These are phyloP conservation scores for Fusarium mangiferae DNA, from an alignment of 2,329 filamentous ascomycete genomes.

Conservation along the genomic window DNA sequence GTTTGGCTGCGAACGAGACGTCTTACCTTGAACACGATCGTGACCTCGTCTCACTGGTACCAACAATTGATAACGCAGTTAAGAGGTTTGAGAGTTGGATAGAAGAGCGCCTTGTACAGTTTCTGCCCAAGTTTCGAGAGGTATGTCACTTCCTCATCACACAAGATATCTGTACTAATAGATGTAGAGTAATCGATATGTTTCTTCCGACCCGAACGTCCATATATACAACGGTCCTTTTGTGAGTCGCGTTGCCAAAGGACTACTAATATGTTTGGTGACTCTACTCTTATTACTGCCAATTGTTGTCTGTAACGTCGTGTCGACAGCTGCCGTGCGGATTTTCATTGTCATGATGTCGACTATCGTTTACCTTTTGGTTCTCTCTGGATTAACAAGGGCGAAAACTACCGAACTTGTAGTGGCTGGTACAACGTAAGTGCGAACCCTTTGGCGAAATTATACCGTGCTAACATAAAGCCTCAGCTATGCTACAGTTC, in stretches of 20 bases:
- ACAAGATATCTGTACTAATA: not conserved
- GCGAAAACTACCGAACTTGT: not conserved
- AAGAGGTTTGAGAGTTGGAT: not conserved
- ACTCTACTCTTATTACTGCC: not conserved
- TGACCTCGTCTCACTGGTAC: not conserved
- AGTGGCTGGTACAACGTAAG: conserved; percentile 2
- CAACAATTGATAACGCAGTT: not conserved
- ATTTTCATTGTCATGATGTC: conserved; percentile 3
- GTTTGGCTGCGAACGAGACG: not conserved
- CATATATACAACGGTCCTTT: not conserved
- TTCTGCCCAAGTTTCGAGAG: not conserved
- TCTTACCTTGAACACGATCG: not conserved
- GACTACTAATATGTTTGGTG: not conserved
- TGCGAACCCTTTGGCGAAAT: rapidly evolving
- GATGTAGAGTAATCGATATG: not conserved
- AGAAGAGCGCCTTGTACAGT: not conserved
- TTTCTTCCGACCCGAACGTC: not conserved
- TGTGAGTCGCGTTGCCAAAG: not conserved
- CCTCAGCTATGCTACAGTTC: conserved; percentile 3
- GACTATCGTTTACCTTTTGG: not conserved
- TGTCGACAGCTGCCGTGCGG: not conserved
- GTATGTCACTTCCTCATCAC: not conserved
- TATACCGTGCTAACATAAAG: rapidly evolving
- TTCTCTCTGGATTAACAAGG: not conserved
- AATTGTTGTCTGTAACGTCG: conserved; percentile 4